Evolutionary conservation across 1,284 basidiomycete genomes (phyloP).

Genomic region (Blastosporella zonata): DNA sequence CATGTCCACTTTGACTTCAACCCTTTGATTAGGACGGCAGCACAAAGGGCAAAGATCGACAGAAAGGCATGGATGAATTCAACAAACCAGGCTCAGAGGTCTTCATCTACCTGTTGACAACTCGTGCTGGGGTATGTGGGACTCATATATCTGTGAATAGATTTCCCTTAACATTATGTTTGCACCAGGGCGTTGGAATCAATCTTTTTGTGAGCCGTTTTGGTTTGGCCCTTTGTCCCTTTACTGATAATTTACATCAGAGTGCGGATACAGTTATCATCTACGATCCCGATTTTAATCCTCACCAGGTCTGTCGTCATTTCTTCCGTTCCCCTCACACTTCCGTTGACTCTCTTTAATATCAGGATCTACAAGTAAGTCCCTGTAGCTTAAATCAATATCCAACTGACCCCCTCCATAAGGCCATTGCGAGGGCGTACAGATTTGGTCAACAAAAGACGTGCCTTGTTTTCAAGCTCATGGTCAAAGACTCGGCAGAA

Average conservation of each 20-base stretch:
- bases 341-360: slow-evolving; percentile 10
- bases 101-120: slow-evolving; percentile 91
- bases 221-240: not conserved
- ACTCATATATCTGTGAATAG: not conserved
- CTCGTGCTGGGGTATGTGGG: slow-evolving; percentile 81
- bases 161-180: slow-evolving; percentile 7
- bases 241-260: slow-evolving; percentile 24
- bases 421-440: slow-evolving; percentile 91
- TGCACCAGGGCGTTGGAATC: slow-evolving; percentile 72
- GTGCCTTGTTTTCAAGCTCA: slow-evolving; percentile 87
- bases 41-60: slow-evolving; percentile 83
- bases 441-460: slow-evolving; percentile 81
- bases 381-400: not conserved
- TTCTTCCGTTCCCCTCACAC: slow-evolving; percentile 3
- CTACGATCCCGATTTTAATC: slow-evolving; percentile 93
- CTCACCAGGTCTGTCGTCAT: slow-evolving; percentile 67
- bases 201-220: slow-evolving; percentile 60
- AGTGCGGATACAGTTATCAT: slow-evolving; percentile 91
- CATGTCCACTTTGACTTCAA: slow-evolving; percentile 9
- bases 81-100: slow-evolving; percentile 84
- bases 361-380: slow-evolving; percentile 68
- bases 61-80: slow-evolving; percentile 93
- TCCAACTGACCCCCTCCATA: slow-evolving; percentile 1
- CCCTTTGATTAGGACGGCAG: slow-evolving; percentile 76
- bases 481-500: slow-evolving; percentile 88